Evolutionary conservation across 2,329 filamentous ascomycete genomes (phyloP), one percentile per base, ranked within the genome.

Genomic region (Calcarisporium arbuscula): DNA sequence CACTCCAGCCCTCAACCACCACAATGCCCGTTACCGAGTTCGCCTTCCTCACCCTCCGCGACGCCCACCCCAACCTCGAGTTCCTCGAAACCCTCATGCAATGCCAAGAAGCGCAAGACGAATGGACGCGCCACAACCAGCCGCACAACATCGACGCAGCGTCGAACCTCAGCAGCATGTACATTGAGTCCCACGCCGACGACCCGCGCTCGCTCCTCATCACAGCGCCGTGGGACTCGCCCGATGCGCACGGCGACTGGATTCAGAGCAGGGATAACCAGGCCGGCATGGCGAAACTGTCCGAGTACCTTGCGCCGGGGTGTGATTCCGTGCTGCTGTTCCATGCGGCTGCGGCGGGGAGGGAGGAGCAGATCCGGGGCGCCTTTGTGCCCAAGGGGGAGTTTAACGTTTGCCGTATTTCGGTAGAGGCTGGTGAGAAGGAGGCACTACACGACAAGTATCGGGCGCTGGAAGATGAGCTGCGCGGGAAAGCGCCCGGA

Each of bases 221-320:
- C 42, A 63, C 61, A 5, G 62, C 67, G 14, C 56, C 60, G 9
- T 71, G 68, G 68, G 53, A 60, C 35, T 64, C 60, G 0, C 54
- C 57, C 15, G 57, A 54, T 11, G 58, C 57, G 5, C 66, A 72
- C 38, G 41, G 39, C 30, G 42, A 57, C 32, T 73, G 69, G 67
- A 60, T 69, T 31, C 49, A 53, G 28, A 64, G 60, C 32, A 42
- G 52, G 4, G 62, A 62, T 20, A 70, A 71, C 46, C 40, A 54
- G 32, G 32, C 39, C 5, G 46, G 54, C 34, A 61, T 65, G 41
- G 49, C 45, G 14, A 46, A 48, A 17, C 43, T 70, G 9, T 41
- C 38, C 17, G 36, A 42, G 4, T 57, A 60, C 34, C 52, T 67
- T 23, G 49, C 51, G 6, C 49, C 57, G 5, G 57, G 52, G 2